phyloP scores from a whole-genome alignment of 2,329 filamentous ascomycete genomes.

The Ramularia endophylla region DNA sequence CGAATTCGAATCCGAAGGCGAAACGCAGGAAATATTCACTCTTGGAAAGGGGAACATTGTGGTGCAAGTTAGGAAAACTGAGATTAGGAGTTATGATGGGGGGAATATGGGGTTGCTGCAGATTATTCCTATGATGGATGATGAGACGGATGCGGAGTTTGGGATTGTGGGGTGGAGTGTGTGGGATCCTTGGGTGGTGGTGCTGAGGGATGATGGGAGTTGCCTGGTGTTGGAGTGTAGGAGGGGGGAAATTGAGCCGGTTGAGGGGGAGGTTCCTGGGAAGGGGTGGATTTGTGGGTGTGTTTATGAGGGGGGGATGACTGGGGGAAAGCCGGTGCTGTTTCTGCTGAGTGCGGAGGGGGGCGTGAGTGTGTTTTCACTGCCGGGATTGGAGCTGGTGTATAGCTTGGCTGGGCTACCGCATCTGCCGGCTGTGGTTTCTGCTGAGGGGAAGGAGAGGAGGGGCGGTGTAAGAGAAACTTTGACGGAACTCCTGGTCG shows the following conservation, averaged over 20 bases:
- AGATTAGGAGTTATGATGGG: constrained; percentile 78
- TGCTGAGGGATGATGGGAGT: constrained; percentile 78
- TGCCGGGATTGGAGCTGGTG: constrained; percentile 67
- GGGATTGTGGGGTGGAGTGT: constrained; percentile 76
- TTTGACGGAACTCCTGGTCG: constrained; percentile 73
- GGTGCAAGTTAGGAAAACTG: constrained; percentile 79
- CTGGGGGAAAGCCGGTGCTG: constrained; percentile 55
- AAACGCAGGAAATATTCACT: constrained; percentile 77
- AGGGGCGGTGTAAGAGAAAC: constrained; percentile 66
- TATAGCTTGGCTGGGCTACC: constrained; percentile 71
- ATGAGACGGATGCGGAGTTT: constrained; percentile 76
- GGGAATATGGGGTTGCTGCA: constrained; percentile 85
- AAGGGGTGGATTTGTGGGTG: constrained; percentile 79
- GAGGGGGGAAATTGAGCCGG: constrained; percentile 60
- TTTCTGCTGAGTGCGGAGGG: constrained; percentile 74
- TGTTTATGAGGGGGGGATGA: constrained; percentile 63
- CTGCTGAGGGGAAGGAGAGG: constrained; percentile 62
- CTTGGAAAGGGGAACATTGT: constrained; percentile 76
- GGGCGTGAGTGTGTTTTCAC: constrained; percentile 64
- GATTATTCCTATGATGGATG: constrained; percentile 88
- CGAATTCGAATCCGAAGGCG: constrained; percentile 86
- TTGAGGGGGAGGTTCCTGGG: constrained; percentile 54
- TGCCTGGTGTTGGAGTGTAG: constrained; percentile 68
- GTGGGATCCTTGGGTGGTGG: constrained; percentile 75
- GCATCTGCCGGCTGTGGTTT: constrained; percentile 67